phyloP scores from a whole-genome alignment of 2,329 filamentous ascomycete genomes.

The Fusarium pseudonygamai region DNA sequence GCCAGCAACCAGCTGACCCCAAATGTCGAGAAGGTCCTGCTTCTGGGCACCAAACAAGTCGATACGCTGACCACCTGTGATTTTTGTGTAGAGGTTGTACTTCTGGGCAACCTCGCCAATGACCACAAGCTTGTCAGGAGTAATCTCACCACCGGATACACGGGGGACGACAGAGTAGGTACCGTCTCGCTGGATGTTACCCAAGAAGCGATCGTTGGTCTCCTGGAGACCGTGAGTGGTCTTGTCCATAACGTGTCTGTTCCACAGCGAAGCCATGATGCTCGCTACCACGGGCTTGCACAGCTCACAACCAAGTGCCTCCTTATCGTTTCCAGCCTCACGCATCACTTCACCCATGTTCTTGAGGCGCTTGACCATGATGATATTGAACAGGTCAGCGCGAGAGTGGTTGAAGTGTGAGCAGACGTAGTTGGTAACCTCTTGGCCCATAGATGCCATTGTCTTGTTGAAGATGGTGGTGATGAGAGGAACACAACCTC shows the following conservation, averaged over 20 bases:
- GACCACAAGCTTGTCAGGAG: constrained; percentile 82
- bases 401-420: constrained; percentile 85
- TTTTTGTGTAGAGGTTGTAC: constrained; percentile 88
- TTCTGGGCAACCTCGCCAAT: constrained; percentile 87
- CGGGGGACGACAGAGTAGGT: constrained; percentile 90
- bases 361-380: constrained; percentile 81
- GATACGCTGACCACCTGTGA: constrained; percentile 90
- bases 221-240: constrained; percentile 81
- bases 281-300: constrained; percentile 87
- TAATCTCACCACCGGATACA: constrained; percentile 86
- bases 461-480: constrained; percentile 91
- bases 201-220: constrained; percentile 88
- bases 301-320: constrained; percentile 82
- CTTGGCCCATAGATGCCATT: constrained; percentile 85
- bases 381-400: constrained; percentile 89
- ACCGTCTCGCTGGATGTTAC: constrained; percentile 90
- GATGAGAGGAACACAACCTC: constrained; percentile 88
- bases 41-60: constrained; percentile 94
- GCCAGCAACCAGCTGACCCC: constrained; percentile 80
- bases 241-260: constrained; percentile 81
- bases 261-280: constrained; percentile 84
- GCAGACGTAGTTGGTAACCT: constrained; percentile 88
- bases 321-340: constrained; percentile 74
- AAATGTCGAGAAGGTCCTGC: constrained; percentile 84
- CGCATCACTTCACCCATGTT: constrained; percentile 81